Conservation (phyloP, 768 basidiomycete genomes). For the Lactarius deliciosus region DNA sequence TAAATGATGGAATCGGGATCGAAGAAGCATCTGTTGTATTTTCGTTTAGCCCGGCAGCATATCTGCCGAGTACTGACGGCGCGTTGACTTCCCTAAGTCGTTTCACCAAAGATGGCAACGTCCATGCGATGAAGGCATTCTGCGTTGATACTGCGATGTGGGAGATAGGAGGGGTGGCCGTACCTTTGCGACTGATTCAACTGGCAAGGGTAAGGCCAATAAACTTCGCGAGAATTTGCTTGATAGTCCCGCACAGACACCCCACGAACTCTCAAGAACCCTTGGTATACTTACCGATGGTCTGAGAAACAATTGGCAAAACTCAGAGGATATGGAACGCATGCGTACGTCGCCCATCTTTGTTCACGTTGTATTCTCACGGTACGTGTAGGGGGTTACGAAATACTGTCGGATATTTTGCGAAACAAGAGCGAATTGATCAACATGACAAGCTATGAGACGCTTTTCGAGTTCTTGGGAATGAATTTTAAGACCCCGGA, state of each 20-base stretch:
- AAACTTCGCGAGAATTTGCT: background rate
- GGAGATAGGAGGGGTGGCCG: constrained; percentile 79
- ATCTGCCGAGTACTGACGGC: constrained; percentile 16
- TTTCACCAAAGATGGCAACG: constrained; percentile 47
- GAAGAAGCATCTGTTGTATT: constrained; percentile 42
- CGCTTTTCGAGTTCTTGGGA: constrained; percentile 82
- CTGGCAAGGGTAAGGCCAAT: constrained; percentile 58
- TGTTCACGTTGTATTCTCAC: constrained; percentile 1
- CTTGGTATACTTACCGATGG: constrained; percentile 74
- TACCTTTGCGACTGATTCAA: constrained; percentile 72
- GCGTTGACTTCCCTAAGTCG: constrained; percentile 17
- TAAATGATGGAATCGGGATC: constrained; percentile 50
- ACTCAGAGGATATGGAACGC: constrained; percentile 92
- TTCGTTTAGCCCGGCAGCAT: constrained; percentile 40
- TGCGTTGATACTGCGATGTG: constrained; percentile 75
- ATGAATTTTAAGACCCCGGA: constrained; percentile 79
- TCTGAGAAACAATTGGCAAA: constrained; percentile 84
- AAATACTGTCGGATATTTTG: constrained; percentile 75
- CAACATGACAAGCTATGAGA: constrained; percentile 79
- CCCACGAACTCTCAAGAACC: constrained; percentile 74
- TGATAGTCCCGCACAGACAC: constrained; percentile 45
- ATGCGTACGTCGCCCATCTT: constrained; percentile 55
- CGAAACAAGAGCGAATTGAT: constrained; percentile 69
- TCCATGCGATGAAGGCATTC: constrained; percentile 57
- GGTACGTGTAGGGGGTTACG: constrained; percentile 71